A percentile compares a stretch with the other conserved stretches of the same genome.
Evolutionary conservation across 257 asterid genomes (phyloP).

Genomic region (Ilex asprella): DNA sequence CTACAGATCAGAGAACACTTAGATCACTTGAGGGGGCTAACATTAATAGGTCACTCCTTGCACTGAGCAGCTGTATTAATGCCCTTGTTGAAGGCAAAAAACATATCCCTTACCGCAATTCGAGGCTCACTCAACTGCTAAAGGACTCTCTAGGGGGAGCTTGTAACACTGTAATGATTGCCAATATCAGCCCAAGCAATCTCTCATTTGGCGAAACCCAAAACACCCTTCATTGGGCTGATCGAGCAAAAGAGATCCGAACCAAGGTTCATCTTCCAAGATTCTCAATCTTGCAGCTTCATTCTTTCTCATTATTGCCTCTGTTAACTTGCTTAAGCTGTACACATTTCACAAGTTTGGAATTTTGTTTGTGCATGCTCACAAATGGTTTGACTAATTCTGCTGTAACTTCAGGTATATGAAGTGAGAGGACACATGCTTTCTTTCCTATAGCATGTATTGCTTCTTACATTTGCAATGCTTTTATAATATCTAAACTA

Average conservation of each 20-base stretch:
- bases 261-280: constrained; percentile 29
- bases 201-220: constrained; percentile 53
- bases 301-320: too few species aligned
- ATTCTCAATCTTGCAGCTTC: too few species aligned
- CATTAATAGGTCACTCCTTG: constrained; percentile 55
- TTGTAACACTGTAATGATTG: constrained; percentile 63
- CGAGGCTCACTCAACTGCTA: constrained; percentile 58
- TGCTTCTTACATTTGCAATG: too few species aligned
- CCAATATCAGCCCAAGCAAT: constrained; percentile 54
- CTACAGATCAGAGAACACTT: constrained; percentile 59
- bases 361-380: too few species aligned
- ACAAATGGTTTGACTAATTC: too few species aligned
- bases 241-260: constrained; percentile 54
- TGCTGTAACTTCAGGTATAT: too few species aligned
- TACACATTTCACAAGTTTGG: too few species aligned
- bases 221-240: constrained; percentile 67
- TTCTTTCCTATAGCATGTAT: too few species aligned
- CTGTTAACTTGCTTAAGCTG: too few species aligned
- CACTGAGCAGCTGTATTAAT: constrained; percentile 64
- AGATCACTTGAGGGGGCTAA: constrained; percentile 70
- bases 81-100: constrained; percentile 63
- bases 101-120: constrained; percentile 58
- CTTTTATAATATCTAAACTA: too few species aligned
- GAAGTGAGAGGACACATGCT: too few species aligned
- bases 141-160: constrained; percentile 63